Conservation (phyloP, 2,329 filamentous ascomycete genomes). For the Pseudopithomyces maydicus region DNA sequence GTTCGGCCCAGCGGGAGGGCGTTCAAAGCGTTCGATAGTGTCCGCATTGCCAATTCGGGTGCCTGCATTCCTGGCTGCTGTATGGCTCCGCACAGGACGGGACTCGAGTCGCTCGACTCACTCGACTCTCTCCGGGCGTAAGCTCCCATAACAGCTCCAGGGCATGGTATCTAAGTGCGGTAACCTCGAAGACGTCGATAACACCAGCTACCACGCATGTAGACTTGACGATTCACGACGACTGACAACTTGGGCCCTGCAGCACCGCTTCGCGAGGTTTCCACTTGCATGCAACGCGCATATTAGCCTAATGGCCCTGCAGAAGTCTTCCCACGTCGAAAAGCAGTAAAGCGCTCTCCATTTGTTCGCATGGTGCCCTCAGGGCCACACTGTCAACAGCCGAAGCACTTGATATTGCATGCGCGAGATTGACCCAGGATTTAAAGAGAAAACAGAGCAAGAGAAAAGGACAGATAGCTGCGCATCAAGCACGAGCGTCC, state of each 20-base stretch:
- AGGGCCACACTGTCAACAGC: background rate
- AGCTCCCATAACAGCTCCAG: no score
- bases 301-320: slow-evolving; percentile 5
- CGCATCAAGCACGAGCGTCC: no score
- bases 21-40: background rate
- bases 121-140: no score
- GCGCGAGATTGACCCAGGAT: no score
- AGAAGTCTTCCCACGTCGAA: background rate
- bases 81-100: background rate
- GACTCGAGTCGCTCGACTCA: no score
- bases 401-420: background rate
- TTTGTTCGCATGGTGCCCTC: background rate
- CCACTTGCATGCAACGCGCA: background rate
- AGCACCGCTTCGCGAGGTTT: background rate
- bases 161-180: background rate
- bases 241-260: background rate
- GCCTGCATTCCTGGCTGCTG: background rate
- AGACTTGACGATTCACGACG: background rate
- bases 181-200: background rate
- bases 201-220: no score
- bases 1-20: slow-evolving; percentile 30
- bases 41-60: background rate
- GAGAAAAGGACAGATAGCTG: background rate
- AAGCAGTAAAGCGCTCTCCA: background rate
- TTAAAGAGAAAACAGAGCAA: background rate